A percentile compares a stretch with the other conserved stretches of the same genome.
These are phyloP conservation scores for Hemerocallis citrina DNA, from an alignment of 106 monocot genomes.

Conservation along the genomic window DNA sequence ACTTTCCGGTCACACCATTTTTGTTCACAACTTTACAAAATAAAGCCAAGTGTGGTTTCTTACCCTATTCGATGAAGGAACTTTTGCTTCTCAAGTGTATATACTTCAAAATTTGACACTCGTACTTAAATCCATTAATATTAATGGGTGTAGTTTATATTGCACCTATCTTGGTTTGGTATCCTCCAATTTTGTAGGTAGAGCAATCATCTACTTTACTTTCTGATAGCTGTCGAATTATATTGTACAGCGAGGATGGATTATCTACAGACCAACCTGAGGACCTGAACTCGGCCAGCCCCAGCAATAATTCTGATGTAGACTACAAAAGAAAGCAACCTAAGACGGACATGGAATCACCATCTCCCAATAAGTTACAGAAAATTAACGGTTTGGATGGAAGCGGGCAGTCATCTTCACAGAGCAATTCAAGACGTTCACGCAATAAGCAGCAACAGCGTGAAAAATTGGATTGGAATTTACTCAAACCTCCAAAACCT, in stretches of 20 bases:
- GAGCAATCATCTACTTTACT: neutral
- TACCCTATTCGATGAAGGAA: too few relatives aligned
- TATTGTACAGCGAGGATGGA: neutral
- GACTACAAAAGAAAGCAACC: slow-evolving; percentile 53
- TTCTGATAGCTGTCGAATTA: neutral
- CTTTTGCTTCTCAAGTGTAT: too few relatives aligned
- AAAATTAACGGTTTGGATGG: slow-evolving; percentile 5
- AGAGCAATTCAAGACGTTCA: slow-evolving; percentile 14
- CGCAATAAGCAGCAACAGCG: slow-evolving; percentile 36
- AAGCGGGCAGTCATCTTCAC: slow-evolving; percentile 14
- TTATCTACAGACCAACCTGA: slow-evolving; percentile 5
- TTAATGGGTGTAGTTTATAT: neutral
- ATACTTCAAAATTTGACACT: too few relatives aligned
- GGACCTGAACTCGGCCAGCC: neutral
- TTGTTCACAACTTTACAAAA: too few relatives aligned
- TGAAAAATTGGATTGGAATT: slow-evolving; percentile 45
- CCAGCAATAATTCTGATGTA: slow-evolving; percentile 13
- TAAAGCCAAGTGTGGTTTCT: too few relatives aligned
- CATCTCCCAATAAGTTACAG: slow-evolving; percentile 10
- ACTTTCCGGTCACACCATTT: too few relatives aligned
- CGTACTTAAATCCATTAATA: neutral
- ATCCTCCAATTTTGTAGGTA: neutral
- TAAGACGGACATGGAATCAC: slow-evolving; percentile 15
- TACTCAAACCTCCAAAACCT: slow-evolving; percentile 34
- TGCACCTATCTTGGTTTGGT: neutral